Percentiles rank a stretch among this genome's conserved stretches.
Evolutionary conservation across 2,329 filamentous ascomycete genomes (phyloP).

Genomic region (Aspergillus clavatus): DNA sequence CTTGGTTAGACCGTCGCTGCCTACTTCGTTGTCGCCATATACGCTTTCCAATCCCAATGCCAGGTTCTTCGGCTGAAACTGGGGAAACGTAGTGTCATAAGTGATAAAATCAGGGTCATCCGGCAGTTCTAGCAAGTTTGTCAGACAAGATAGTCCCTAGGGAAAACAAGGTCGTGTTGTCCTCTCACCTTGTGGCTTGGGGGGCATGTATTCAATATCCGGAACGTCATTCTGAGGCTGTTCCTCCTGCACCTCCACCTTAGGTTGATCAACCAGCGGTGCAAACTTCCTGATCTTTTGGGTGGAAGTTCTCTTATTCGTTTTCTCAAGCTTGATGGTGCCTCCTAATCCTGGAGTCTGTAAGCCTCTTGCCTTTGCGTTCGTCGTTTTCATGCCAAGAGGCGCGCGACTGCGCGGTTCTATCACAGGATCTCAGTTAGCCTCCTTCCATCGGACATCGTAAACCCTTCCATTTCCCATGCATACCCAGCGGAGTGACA

Average conservation of each 20-base stretch:
- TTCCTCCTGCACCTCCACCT: conserved; percentile 44
- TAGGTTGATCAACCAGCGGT: conserved; percentile 44
- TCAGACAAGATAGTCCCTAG: conserved; percentile 3
- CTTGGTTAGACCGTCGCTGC: conserved; percentile 58
- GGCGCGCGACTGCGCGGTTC: conserved; percentile 69
- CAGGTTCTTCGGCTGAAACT: conserved; percentile 51
- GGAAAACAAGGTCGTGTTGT: conserved; percentile 7
- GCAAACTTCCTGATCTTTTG: conserved; percentile 58
- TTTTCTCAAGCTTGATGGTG: conserved; percentile 59
- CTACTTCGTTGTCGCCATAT: conserved; percentile 46
- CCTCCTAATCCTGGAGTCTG: conserved; percentile 61
- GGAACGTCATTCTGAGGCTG: conserved; percentile 53
- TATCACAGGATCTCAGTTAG: conserved; percentile 25
- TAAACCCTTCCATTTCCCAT: no score
- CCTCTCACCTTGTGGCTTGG: conserved; percentile 54
- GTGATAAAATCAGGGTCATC: conserved; percentile 43
- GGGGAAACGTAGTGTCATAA: conserved; percentile 48
- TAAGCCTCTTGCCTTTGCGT: conserved; percentile 71
- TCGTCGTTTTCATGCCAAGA: conserved; percentile 92
- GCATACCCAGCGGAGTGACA: conserved; percentile 73
- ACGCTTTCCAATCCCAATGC: conserved; percentile 48
- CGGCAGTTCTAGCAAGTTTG: conserved; percentile 40
- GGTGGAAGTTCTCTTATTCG: conserved; percentile 56
- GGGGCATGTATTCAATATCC: conserved; percentile 88
- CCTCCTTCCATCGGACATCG: no score